Evolutionary conservation across 2,329 filamentous ascomycete species (phyloP).

Genomic region (Monilinia vaccinii-corymbosi): DNA sequence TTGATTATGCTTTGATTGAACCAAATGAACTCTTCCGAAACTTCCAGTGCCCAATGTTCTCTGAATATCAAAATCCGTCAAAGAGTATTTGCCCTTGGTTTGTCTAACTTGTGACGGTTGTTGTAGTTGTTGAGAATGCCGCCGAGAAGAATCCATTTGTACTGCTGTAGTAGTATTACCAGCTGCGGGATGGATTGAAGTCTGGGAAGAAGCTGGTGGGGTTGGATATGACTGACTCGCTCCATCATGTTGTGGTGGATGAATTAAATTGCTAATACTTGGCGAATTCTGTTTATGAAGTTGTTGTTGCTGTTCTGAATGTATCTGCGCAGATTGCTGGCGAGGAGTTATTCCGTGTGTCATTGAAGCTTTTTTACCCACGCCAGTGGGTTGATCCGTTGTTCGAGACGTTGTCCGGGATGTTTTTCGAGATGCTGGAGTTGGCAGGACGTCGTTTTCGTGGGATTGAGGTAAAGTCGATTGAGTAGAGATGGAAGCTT

Average conservation of each 20-base stretch:
- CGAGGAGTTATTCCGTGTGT: conserved; percentile 27
- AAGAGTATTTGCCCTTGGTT: conserved; percentile 95
- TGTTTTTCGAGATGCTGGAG: conserved; percentile 19
- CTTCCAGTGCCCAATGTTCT: conserved; percentile 92
- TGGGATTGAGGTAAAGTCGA: conserved; percentile 27
- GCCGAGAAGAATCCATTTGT: conserved; percentile 7
- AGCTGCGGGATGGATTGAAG: conserved; percentile 2
- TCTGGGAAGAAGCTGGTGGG: conserved; percentile 8
- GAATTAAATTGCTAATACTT: conserved; percentile 77
- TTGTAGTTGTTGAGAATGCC: conserved; percentile 11
- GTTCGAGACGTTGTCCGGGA: conserved; percentile 18
- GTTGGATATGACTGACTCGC: conserved; percentile 29
- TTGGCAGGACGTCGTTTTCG: conserved; percentile 22
- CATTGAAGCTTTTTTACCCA: conserved; percentile 28
- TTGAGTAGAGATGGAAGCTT: conserved; percentile 34
- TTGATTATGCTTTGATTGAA: conserved; percentile 96
- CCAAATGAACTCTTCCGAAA: conserved; percentile 91
- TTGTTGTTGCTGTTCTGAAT: conserved; percentile 25
- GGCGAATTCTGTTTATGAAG: conserved; percentile 54
- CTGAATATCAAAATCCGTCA: conserved; percentile 81
- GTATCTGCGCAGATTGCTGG: conserved; percentile 26
- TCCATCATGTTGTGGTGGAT: conserved; percentile 48
- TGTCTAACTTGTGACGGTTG: conserved; percentile 41
- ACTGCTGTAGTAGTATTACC: neutral
- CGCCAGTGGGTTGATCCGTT: conserved; percentile 23